Base-by-base conservation (phyloP, 495 filamentous ascomycete genomes). In the Talaromyces stipitatus region DNA sequence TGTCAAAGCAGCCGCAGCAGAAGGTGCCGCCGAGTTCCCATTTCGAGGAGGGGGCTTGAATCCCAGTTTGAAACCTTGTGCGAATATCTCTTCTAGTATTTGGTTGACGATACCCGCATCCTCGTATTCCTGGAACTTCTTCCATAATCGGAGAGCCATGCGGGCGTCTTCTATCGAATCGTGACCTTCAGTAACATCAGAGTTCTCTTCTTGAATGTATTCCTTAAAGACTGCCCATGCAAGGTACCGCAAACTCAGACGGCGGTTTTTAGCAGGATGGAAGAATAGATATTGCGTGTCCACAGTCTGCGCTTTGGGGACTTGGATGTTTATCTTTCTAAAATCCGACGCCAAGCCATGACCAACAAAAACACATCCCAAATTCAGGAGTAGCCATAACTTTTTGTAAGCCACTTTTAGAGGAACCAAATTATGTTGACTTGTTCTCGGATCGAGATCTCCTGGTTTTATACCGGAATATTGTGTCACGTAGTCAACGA, bases 351-450 rank as follows among this genome's bases (percentile, higher is more conserved):
- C 84, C 23, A 99, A 73, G 8, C 91, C 90, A 68, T 99, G 94
- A 7, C 94, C 94, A 27, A 99, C 83, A 69, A 99, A 99, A 46
- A 88, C 77, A 71, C 90, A 95, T 27, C 95, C 94, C 1, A 97
- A 79, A 66, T 99, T 97, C 8, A 97, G 81, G 7, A 99, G 82
- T 11, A 97, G 80, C 94, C 94, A 99, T 27, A 99, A 84, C 65
- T 96, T 96, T 67, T 97, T 99, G 76, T 97, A 97, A 7, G 91
- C 92, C 16, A 84, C 82, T 68, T 97, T 99, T 27, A 97, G 78
- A 9, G 86, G 78, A 7, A 97, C 88, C 0, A 97, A 79, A 54
- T 88, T 86, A 70, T 95, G 91, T 33, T 76, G 79, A 14, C 89
- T 89, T 7, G 78, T 81, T 28, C 75, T 75, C 3, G 83, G 80